Evolutionary conservation across 768 basidiomycete species (phyloP).

Genomic region (Trametes elegans): DNA sequence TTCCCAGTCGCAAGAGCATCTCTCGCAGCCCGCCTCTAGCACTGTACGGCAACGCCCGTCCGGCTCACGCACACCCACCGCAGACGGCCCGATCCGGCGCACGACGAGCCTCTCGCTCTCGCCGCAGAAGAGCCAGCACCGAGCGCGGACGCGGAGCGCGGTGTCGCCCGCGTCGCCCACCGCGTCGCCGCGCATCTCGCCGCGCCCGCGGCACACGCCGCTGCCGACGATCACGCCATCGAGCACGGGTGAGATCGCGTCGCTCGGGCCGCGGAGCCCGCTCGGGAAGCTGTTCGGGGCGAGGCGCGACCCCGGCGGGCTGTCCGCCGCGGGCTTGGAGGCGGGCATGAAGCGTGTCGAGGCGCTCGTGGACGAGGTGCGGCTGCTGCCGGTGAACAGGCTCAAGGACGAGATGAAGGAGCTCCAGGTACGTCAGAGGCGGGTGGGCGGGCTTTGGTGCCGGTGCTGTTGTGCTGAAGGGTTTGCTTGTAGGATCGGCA

Average conservation of each 20-base stretch:
- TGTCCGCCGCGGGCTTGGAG: constrained; percentile 37
- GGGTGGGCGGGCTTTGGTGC: neutral
- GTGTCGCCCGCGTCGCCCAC: constrained; percentile 8
- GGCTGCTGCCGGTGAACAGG: constrained; percentile 58
- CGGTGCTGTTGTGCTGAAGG: neutral
- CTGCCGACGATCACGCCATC: constrained; percentile 27
- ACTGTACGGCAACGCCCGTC: neutral
- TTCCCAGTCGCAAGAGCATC: constrained; percentile 15
- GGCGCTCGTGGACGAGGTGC: constrained; percentile 58
- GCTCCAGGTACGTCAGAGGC: constrained; percentile 52
- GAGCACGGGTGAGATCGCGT: constrained; percentile 25
- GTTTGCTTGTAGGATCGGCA: constrained; percentile 49
- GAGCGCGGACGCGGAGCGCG: constrained; percentile 16
- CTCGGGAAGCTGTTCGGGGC: constrained; percentile 45
- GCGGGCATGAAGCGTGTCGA: constrained; percentile 55
- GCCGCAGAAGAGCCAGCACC: constrained; percentile 9
- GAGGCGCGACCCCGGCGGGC: constrained; percentile 20
- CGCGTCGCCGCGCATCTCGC: constrained; percentile 23
- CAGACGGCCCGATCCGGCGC: constrained; percentile 13
- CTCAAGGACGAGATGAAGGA: constrained; percentile 84
- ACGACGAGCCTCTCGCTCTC: constrained; percentile 25
- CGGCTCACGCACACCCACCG: neutral
- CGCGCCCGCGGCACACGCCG: constrained; percentile 24
- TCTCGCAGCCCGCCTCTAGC: neutral
- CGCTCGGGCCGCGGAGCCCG: constrained; percentile 40